These are phyloP conservation scores for Sordariomycetes sp. DNA, from an alignment of 2,329 filamentous ascomycete species.

Conservation along the genomic window DNA sequence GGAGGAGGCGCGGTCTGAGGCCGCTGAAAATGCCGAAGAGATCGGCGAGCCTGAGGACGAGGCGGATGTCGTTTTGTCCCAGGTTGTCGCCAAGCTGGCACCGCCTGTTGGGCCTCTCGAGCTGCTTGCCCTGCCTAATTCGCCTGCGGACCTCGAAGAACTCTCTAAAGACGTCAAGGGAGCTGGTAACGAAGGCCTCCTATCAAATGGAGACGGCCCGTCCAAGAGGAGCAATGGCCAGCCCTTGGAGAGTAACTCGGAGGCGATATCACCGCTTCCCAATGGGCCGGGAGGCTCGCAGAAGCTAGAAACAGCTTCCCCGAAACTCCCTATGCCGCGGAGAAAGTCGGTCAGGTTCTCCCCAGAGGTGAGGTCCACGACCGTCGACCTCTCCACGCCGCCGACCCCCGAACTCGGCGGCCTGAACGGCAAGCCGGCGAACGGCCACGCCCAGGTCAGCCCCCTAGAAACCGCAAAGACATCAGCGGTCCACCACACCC, in stretches of 20 bases:
- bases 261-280: background rate
- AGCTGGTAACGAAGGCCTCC: background rate
- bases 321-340: conserved; percentile 19
- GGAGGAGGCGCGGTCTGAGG: background rate
- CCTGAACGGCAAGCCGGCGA: conserved; percentile 11
- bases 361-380: conserved; percentile 53
- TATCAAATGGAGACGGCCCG: background rate
- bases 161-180: background rate
- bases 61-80: background rate
- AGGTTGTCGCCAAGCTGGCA: background rate
- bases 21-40: background rate
- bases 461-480: background rate
- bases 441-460: conserved; percentile 1
- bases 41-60: background rate
- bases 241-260: background rate
- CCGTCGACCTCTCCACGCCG: conserved; percentile 42
- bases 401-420: conserved; percentile 30
- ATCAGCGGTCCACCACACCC: conserved; percentile 11
- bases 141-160: background rate
- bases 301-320: background rate
- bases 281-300: background rate
- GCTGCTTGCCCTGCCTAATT: conserved; percentile 27
- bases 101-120: conserved; percentile 27
- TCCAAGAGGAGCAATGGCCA: background rate
- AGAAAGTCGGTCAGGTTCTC: conserved; percentile 63